Evolutionary conservation across 495 filamentous ascomycete genomes (phyloP), one percentile per base, ranked within the genome.

Genomic region (Xylaria bambusicola): DNA sequence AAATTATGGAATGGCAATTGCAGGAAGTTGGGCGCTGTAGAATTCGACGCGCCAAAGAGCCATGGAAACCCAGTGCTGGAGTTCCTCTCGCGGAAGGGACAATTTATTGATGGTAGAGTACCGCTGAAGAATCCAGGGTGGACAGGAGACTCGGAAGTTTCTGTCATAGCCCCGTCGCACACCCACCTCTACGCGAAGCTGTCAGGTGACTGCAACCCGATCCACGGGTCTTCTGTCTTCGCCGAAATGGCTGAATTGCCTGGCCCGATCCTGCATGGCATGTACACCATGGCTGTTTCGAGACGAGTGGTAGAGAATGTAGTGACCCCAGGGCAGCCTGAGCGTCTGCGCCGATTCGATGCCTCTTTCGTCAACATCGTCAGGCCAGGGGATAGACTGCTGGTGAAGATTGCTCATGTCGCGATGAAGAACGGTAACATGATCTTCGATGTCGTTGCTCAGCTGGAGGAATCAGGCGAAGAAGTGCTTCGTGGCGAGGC

Each of bases 191-290:
- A 94, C 62, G 90, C 90, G 60, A 83, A 86, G 49, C 89, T 93
- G 29, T 93, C 90, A 52, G 90, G 90, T 18, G 90, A 94, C 66
- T 93, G 89, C 78, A 94, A 94, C 67, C 90, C 90, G 6, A 94
- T 94, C 58, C 90, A 94, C 75, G 89, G 92, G n/a, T 92, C 90
- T 0, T 82, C 87, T 42, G 87, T 91, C n/a, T 94, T 94, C 75
- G 82, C 90, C n/a, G 88, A 81, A 70, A 93, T 92, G 62, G 90
- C 89, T 60, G 88, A 87, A 68, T 80, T 94, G 15, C 87, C 86
- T 1, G 90, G 89, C 24, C 92, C 89, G 17, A 93, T 93, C 65
- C 92, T 90, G 5, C 89, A 94, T 64, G 90, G 90, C 52, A 94
- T 94, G 90, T 94, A 93, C 76, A 86, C 88, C 15, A 92, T 88